Percentiles rank a stretch among this genome's conserved stretches.
phyloP scores from a whole-genome alignment of 805 yeast species.

The Cyberlindnera xylosilytica region DNA sequence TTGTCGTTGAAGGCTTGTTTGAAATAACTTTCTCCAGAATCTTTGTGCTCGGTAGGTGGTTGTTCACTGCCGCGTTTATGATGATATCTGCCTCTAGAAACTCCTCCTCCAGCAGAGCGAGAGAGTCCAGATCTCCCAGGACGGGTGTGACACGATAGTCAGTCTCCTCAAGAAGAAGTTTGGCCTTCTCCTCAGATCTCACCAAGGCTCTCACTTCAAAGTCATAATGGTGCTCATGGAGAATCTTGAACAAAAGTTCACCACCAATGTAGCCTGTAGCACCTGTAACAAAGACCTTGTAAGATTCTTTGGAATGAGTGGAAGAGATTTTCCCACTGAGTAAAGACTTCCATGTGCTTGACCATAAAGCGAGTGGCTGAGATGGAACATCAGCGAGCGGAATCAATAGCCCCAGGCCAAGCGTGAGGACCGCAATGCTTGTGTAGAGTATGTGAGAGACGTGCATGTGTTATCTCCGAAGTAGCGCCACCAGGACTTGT shows the following conservation, averaged over 20 bases:
- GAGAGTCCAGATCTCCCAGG: conserved; percentile 26
- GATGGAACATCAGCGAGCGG: too few relatives aligned
- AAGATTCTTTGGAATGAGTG: too few relatives aligned
- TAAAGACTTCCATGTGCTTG: too few relatives aligned
- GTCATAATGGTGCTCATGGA: conserved; percentile 8
- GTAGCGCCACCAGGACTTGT: too few relatives aligned
- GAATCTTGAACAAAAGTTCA: conserved; percentile 26
- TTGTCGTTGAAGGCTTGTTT: conserved; percentile 25
- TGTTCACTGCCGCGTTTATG: conserved; percentile 33
- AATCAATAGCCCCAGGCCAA: too few relatives aligned
- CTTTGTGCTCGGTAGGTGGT: conserved; percentile 27
- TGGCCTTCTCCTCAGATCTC: conserved; percentile 24
- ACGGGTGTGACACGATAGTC: conserved; percentile 23
- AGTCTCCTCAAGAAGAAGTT: conserved; percentile 11
- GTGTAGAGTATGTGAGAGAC: too few relatives aligned
- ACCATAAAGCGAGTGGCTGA: too few relatives aligned
- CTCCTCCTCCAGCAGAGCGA: conserved; percentile 18
- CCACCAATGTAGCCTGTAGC: conserved; percentile 37
- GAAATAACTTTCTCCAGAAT: conserved; percentile 25
- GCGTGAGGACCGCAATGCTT: too few relatives aligned
- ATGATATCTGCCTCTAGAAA: conserved; percentile 29
- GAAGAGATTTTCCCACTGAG: too few relatives aligned
- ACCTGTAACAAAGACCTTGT: conserved; percentile 23
- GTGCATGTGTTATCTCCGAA: too few relatives aligned
- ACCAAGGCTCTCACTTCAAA: conserved; percentile 27